Evolutionary conservation across 257 asterid species (phyloP).

Genomic region (Anisodus tanguticus): DNA sequence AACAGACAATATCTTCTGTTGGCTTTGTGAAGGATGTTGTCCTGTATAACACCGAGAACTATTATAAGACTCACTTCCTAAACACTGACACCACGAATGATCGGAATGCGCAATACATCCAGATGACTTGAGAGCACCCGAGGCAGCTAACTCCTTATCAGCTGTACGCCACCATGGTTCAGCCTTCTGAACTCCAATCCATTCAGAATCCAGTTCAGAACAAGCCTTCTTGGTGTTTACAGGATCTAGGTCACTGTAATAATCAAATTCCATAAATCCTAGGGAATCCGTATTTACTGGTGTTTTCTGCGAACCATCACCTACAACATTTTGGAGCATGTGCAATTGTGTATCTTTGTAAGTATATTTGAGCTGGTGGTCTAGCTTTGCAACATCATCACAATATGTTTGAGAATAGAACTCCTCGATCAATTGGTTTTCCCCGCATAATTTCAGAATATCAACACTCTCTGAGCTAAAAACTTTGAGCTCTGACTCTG

Average conservation of each 20-base stretch:
- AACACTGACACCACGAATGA: constrained; percentile 39
- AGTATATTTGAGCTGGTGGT: constrained; percentile 39
- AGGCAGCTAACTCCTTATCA: constrained; percentile 47
- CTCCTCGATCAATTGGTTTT: constrained; percentile 50
- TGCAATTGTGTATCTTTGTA: constrained; percentile 40
- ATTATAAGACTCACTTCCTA: constrained; percentile 38
- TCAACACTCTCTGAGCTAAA: constrained; percentile 35
- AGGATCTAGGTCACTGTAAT: constrained; percentile 32
- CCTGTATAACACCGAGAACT: constrained; percentile 33
- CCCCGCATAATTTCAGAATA: constrained; percentile 41
- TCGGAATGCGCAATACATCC: constrained; percentile 32
- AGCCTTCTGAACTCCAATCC: constrained; percentile 53
- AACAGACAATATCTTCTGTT: constrained; percentile 35
- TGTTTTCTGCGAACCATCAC: constrained; percentile 30
- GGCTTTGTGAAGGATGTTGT: constrained; percentile 37
- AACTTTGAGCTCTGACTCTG: constrained; percentile 41
- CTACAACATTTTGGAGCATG: constrained; percentile 39
- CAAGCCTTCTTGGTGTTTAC: constrained; percentile 44
- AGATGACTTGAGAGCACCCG: constrained; percentile 47
- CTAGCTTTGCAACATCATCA: constrained; percentile 42
- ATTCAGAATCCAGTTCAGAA: constrained; percentile 51
- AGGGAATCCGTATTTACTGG: constrained; percentile 26
- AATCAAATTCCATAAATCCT: constrained; percentile 36
- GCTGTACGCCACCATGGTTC: constrained; percentile 73
- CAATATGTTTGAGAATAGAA: constrained; percentile 43